Evolutionary conservation across 176 grass and related monocot genomes (phyloP), one percentile per base, ranked within the genome.

Genomic region (Otatea glauca): DNA sequence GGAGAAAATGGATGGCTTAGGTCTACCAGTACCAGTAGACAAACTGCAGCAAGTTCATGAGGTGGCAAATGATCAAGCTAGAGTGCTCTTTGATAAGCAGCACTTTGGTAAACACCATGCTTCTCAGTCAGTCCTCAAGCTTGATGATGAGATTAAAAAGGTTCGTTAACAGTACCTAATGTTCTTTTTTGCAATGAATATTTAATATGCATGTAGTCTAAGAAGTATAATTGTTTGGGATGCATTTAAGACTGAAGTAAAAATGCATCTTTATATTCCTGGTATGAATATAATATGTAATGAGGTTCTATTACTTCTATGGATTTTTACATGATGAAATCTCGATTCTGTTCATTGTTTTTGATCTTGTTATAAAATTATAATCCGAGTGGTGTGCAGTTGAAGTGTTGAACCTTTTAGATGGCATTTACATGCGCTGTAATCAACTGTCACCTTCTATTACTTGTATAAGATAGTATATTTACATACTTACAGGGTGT

Each of bases 91-190:
- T 81, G 89, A 99, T 69, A 86, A 92, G 70, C 96, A 96, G 71
- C 96, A 99, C 70, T 99, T 99, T 76, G 96, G 96, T 65, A 92
- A 86, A 70, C 83, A 99, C 80, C 93, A 99, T 84, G 88, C 96
- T 74, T 63, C 71, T 66, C 88, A 88, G 68, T 99, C 93, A 41
- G 51, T 87, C 20, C 61, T 92, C n/a, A 86, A 96, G 84, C 93
- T 99, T 61, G 89, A 96, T 16, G 93, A 94, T 42, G 93, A 94
- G 78, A 94, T 99, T 39, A 76, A 91, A 89, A 96, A 99, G 96
- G 96, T 99, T 83, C 0, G 12, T 55, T 71, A 49, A 56, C 34
- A 65, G 17, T 35, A 45, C n/a, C 21, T 17, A 53, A 53, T 67
- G 42, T 38, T 83, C 5, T 53, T 10, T 64, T 86, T 64, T 56